A percentile compares a stretch with the other conserved stretches of the same genome.
These are phyloP conservation scores for Lyophyllum semitale DNA, from an alignment of 768 basidiomycete genomes.

Conservation along the genomic window DNA sequence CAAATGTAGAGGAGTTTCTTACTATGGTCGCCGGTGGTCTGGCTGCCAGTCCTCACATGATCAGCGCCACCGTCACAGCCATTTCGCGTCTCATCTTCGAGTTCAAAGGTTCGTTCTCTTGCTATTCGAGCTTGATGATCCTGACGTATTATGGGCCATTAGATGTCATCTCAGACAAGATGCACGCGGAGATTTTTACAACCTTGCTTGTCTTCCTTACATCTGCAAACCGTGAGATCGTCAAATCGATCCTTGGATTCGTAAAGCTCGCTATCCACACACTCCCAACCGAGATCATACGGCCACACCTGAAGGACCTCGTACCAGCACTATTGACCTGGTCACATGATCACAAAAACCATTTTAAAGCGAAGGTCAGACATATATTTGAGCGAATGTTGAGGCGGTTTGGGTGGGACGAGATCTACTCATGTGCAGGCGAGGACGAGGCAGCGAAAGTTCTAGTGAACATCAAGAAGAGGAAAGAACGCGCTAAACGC, in stretches of 20 bases:
- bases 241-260: slow-evolving; percentile 95
- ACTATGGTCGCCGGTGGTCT: slow-evolving; percentile 97
- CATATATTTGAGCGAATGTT: slow-evolving; percentile 98
- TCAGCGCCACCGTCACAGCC: slow-evolving; percentile 94
- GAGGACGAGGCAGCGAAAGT: slow-evolving; percentile 88
- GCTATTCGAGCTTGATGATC: not conserved
- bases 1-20: slow-evolving; percentile 88
- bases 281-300: slow-evolving; percentile 67
- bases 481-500: slow-evolving; percentile 90
- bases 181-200: slow-evolving; percentile 82
- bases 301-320: slow-evolving; percentile 74
- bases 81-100: slow-evolving; percentile 94
- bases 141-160: not conserved
- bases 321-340: slow-evolving; percentile 86
- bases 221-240: slow-evolving; percentile 95
- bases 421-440: slow-evolving; percentile 70
- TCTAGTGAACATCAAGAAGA: slow-evolving; percentile 90
- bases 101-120: slow-evolving; percentile 72
- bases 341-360: slow-evolving; percentile 98
- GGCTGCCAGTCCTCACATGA: slow-evolving; percentile 95
- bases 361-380: slow-evolving; percentile 95
- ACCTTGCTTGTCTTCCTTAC: slow-evolving; percentile 90
- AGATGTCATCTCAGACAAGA: slow-evolving; percentile 71
- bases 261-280: slow-evolving; percentile 92
- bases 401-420: slow-evolving; percentile 86